Evolutionary conservation across 768 basidiomycete genomes (phyloP), one percentile per base, ranked within the genome.

Genomic region (Amanita molliuscula): DNA sequence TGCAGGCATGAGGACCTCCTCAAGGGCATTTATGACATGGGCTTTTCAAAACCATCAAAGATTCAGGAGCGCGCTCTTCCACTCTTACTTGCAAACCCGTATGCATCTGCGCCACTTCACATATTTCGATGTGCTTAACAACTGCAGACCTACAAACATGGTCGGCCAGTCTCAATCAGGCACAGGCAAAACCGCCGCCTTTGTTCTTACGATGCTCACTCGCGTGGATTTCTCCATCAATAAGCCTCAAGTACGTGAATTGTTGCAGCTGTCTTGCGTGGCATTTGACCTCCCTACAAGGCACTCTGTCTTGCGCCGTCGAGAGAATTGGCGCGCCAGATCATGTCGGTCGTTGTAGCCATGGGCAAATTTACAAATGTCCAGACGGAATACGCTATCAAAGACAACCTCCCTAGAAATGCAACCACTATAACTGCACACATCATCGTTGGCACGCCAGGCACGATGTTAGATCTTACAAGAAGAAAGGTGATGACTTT

Each of bases 141-240:
- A 28, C 13, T 31, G n/a, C 61, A 99, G 95, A n/a, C 87, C 95
- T 9, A 85, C 83, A 47, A 98, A 98, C 67, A 94, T 98, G 86
- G 98, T 98, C 62, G 96, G 93, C 15, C 96, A 99, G 69, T 98
- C 94, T 46, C 96, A 99, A 61, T 98, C 96, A 29, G 96, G 96
- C 34, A 99, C 96, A 7, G 96, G 96, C 44, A 99, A 99, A 72
- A 98, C 96, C 2, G 96, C 96, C 3, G 96, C 96, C 8, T 99
- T 99, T 64, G 90, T 93, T 10, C 74, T 99, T 44, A 94, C 95
- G 9, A 98, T 99, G 94, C 77, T 98, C 13, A 93, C 88, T 62
- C 82, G 95, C 35, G 77, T 98, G 42, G 91, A 97, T 66, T 94
- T 85, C 58, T 73, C 78, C 18, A 70, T 82, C 40, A 78, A 86